Base-by-base conservation (phyloP, 371 early-diverging fungal genomes). In the Aphelidium insulamus region DNA sequence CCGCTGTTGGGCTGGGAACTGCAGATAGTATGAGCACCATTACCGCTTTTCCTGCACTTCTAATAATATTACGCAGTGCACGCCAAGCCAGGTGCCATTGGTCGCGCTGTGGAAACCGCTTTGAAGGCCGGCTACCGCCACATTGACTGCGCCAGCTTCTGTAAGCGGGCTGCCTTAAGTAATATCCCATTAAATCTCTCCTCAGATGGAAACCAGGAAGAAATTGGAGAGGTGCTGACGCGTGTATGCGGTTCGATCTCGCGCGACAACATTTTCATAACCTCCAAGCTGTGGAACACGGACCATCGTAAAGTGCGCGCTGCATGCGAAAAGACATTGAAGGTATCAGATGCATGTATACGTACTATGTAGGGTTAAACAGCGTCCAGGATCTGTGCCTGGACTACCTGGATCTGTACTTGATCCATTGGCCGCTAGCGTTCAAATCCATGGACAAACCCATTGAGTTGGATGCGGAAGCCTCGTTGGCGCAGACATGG, bases 241-340 rank as follows among this genome's bases (percentile, higher is more conserved):
- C n/a, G n/a, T n/a, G n/a, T n/a, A n/a, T n/a, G n/a, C n/a, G n/a
- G n/a, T n/a, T n/a, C n/a, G n/a, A n/a, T n/a, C n/a, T n/a, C n/a
- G n/a, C 65, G 86, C 34, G 52, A 69, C 21, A 58, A 79, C 21
- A 41, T 90, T 20, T 88, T 85, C 44, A 53, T 87, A 39, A 86
- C 87, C 12, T 70, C 75, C 43, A 90, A 94, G 63, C 59, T 94
- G 16, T 86, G 86, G 88, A 77, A 77, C 54, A 77, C 71, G 31
- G 54, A 67, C 34, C 77, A 80, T 34, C 56, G 56, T 18, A 57
- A 73, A 28, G 77, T 83, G 17, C 46, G 55, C 20, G 54, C 69
- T 21, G 72, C 59, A 9, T 40, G 69, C 19, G 51, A 63, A 35
- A 50, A 57, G n/a, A 74, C 80, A 17, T n/a, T n/a, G n/a, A 41